A percentile compares a stretch with the other conserved stretches of the same genome.
phyloP scores from a whole-genome alignment of 176 grass and related monocot species.

The Themeda triandra region DNA sequence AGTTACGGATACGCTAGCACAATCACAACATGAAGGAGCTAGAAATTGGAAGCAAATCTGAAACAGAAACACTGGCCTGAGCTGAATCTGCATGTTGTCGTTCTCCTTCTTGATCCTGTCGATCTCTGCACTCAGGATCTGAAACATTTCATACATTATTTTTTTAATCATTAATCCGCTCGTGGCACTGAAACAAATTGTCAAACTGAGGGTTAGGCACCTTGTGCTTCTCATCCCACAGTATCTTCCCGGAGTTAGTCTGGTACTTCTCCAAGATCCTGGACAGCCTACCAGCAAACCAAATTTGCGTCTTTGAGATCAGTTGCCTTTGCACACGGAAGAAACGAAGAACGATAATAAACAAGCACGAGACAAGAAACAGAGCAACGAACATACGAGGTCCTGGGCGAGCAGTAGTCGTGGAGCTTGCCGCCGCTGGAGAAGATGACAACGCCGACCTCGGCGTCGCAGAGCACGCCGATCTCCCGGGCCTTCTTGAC shows the following conservation, averaged over 20 bases:
- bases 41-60: neutral
- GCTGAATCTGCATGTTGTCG: slow-evolving; percentile 97
- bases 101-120: slow-evolving; percentile 94
- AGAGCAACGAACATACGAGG: slow-evolving; percentile 44
- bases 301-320: neutral
- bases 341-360: neutral
- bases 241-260: slow-evolving; percentile 88
- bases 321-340: neutral
- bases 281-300: slow-evolving; percentile 46
- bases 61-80: slow-evolving; percentile 53
- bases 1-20: neutral
- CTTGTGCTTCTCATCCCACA: slow-evolving; percentile 97
- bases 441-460: slow-evolving; percentile 92
- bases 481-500: slow-evolving; percentile 97
- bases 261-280: slow-evolving; percentile 96
- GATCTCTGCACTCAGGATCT: slow-evolving; percentile 88
- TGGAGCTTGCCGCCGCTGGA: slow-evolving; percentile 92
- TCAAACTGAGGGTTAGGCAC: slow-evolving; percentile 21
- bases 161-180: neutral
- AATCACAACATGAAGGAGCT: neutral
- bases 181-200: neutral
- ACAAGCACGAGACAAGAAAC: neutral
- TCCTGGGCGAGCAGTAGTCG: slow-evolving; percentile 74
- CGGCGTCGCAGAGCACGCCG: slow-evolving; percentile 85
- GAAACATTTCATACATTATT: slow-evolving; percentile 1